These are phyloP conservation scores for Umbilicaria muhlenbergii DNA, from an alignment of 495 filamentous ascomycete species.

Conservation along the genomic window DNA sequence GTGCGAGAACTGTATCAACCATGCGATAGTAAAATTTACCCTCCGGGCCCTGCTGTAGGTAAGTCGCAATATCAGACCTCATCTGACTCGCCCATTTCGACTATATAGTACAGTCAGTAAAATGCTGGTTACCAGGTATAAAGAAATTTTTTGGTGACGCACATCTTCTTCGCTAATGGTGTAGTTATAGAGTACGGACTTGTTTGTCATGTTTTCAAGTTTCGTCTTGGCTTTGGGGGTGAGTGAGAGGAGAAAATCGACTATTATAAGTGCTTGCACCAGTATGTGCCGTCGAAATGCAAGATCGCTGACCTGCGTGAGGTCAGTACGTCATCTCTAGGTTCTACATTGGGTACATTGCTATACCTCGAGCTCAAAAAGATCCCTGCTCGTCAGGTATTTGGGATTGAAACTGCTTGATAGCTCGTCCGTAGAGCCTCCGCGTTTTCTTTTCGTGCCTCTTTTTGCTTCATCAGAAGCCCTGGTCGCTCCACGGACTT, in stretches of 20 bases:
- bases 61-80: constrained; percentile 56
- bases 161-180: constrained; percentile 69
- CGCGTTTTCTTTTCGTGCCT: constrained; percentile 58
- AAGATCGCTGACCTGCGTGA: constrained; percentile 63
- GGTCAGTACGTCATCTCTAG: background rate
- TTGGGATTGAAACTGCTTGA: constrained; percentile 84
- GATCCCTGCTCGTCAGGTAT: constrained; percentile 84
- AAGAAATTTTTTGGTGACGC: constrained; percentile 15
- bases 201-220: constrained; percentile 52
- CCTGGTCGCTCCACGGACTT: constrained; percentile 30
- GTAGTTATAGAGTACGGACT: constrained; percentile 72
- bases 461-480: constrained; percentile 42
- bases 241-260: constrained; percentile 84
- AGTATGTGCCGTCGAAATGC: constrained; percentile 87
- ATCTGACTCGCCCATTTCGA: constrained; percentile 66
- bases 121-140: background rate
- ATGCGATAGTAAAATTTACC: constrained; percentile 90
- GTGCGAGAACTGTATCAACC: constrained; percentile 84
- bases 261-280: constrained; percentile 82
- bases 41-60: constrained; percentile 60
- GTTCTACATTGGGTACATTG: background rate
- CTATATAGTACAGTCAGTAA: constrained; percentile 7
- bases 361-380: constrained; percentile 83
- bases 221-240: constrained; percentile 70
- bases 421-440: constrained; percentile 41